Evolutionary conservation across 73 alveolate species (phyloP).

Genomic region (Paraurostyla sp.): DNA sequence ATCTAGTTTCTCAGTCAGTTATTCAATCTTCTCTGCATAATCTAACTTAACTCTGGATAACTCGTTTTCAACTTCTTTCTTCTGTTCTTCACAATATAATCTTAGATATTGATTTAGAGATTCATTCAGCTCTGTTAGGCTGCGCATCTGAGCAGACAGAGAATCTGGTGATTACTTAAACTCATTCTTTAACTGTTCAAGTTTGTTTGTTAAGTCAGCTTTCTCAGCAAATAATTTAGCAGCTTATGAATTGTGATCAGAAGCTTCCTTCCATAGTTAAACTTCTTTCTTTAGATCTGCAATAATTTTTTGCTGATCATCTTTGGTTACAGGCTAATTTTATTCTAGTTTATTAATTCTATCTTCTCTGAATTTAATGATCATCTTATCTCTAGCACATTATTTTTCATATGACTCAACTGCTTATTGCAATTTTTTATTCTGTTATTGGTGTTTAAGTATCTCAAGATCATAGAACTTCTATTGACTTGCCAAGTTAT

Average conservation of each 20-base stretch:
- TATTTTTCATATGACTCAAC: constrained; percentile 71
- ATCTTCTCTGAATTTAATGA: constrained; percentile 74
- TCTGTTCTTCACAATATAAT: constrained; percentile 46
- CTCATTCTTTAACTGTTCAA: constrained; percentile 26
- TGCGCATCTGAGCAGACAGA: constrained; percentile 27
- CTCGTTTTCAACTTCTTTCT: constrained; percentile 37
- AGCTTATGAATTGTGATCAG: constrained; percentile 54
- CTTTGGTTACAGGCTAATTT: background rate
- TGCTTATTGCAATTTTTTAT: background rate
- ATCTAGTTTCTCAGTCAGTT: constrained; percentile 16
- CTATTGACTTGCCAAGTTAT: constrained; percentile 41
- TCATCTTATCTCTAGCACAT: constrained; percentile 71
- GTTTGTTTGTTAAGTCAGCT: background rate
- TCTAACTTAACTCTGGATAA: constrained; percentile 46
- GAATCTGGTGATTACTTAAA: constrained; percentile 52
- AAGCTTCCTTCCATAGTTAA: constrained; percentile 11
- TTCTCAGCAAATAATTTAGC: constrained; percentile 68
- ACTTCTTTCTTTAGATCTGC: constrained; percentile 30
- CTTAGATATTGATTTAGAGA: constrained; percentile 41
- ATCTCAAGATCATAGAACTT: constrained; percentile 46
- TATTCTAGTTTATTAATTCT: constrained; percentile 27
- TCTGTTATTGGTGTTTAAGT: background rate
- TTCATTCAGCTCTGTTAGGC: constrained; percentile 40
- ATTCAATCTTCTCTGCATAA: constrained; percentile 47
- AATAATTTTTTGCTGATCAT: background rate